These are phyloP conservation scores for Boletus rufocinnamomeus DNA, from an alignment of 768 basidiomycete genomes.

Conservation along the genomic window DNA sequence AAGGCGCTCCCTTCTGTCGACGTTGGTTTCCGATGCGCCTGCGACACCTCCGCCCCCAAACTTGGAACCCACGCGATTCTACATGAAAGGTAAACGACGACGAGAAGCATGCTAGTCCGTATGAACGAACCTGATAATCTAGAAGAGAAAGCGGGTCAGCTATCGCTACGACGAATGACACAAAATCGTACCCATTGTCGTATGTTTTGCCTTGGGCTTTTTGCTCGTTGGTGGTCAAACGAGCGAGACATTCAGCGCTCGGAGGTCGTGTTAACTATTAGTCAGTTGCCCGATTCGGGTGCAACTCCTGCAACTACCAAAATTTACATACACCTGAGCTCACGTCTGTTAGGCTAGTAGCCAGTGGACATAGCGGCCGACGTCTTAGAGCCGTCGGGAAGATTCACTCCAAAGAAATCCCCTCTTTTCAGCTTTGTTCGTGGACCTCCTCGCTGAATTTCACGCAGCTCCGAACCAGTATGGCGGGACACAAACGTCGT, in stretches of 20 bases:
- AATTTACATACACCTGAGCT: constrained; percentile 10
- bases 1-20: constrained; percentile 92
- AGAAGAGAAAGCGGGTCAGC: constrained; percentile 14
- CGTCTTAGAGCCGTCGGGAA: not conserved
- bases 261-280: not conserved
- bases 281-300: constrained; percentile 20
- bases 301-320: not conserved
- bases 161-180: not conserved
- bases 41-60: constrained; percentile 97
- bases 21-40: constrained; percentile 91
- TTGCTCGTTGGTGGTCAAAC: constrained; percentile 9
- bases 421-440: not conserved
- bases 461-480: constrained; percentile 7
- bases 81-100: constrained; percentile 11
- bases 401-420: not conserved
- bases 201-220: not conserved
- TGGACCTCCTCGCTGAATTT: not conserved
- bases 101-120: not conserved
- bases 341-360: not conserved
- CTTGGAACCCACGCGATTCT: constrained; percentile 96
- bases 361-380: not conserved
- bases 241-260: too few relatives aligned
- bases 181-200: constrained; percentile 35
- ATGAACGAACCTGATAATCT: constrained; percentile 69
- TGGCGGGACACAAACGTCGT: constrained; percentile 61